Percentiles rank a stretch among this genome's conserved stretches.
Conservation (phyloP, 2,329 filamentous ascomycete species). For the Lecanicillium sp. region DNA sequence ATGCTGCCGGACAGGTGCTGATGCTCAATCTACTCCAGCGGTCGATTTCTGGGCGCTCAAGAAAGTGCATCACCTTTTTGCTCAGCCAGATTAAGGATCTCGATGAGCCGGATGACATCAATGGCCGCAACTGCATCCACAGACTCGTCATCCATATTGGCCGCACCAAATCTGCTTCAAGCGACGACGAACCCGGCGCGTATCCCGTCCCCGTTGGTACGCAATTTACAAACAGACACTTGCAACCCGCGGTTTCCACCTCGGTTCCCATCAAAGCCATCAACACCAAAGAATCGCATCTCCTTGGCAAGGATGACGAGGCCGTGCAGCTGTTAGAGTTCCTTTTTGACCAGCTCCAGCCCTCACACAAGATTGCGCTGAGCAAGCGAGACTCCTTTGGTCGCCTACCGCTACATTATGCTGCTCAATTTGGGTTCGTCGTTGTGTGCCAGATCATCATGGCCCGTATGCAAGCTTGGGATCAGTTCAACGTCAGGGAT, state of each 20-base stretch:
- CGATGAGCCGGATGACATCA: constrained; percentile 85
- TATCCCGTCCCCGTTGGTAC: constrained; percentile 36
- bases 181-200: constrained; percentile 42
- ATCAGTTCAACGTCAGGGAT: constrained; percentile 71
- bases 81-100: constrained; percentile 61
- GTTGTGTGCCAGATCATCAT: constrained; percentile 85
- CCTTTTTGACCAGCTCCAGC: constrained; percentile 58
- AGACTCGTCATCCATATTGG: constrained; percentile 88
- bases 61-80: constrained; percentile 61
- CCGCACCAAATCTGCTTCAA: constrained; percentile 49
- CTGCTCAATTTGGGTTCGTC: constrained; percentile 88
- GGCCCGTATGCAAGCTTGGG: constrained; percentile 82
- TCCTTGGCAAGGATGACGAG: constrained; percentile 62
- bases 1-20: constrained; percentile 48
- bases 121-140: constrained; percentile 88
- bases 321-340: constrained; percentile 59
- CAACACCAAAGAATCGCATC: constrained; percentile 58
- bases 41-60: constrained; percentile 62
- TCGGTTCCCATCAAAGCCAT: constrained; percentile 50
- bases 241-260: constrained; percentile 69
- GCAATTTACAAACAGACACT: constrained; percentile 60
- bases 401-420: constrained; percentile 82
- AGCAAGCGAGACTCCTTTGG: constrained; percentile 68
- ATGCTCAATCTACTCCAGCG: constrained; percentile 74
- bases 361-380: constrained; percentile 60